Evolutionary conservation across 352 stramenopile species (phyloP), one percentile per base, ranked within the genome.

Genomic region (Phytophthora chlamydospora): DNA sequence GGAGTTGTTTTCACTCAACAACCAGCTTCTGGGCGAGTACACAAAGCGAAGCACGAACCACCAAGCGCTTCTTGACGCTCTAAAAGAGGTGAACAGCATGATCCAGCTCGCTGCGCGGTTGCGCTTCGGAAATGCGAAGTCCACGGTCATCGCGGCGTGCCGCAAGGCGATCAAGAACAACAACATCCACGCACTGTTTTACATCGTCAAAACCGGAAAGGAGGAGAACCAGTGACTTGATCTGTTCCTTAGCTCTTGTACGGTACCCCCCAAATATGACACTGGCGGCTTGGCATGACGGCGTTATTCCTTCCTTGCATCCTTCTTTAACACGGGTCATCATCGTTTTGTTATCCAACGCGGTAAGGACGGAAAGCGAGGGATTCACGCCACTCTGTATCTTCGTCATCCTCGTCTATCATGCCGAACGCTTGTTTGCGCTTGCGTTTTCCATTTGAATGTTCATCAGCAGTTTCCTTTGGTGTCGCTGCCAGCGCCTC

Each of bases 71-170:
- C 66, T 98, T n/a, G 84, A 90, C 27, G 78, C 86, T 32, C 74
- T 98, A 3, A 97, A 97, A 49, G 83, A 97, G 17, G 89, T 98
- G 10, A 98, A 98, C 63, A 81, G 76, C 43, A 96, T 95, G 78
- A 97, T 98, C 45, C 90, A 98, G 71, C 75, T 95, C 21, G 91
- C 91, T 4, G 84, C 91, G 11, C 82, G 87, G 4, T 73, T 98
- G 31, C 89, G 92, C 42, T 90, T 96, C 41, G 92, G 88, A 29
- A 84, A 83, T 29, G 77, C 88, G 17, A 97, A 97, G 74, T 81
- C 84, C 24, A 86, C 74, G 10, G 85, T 95, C 53, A 85, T 97
- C 35, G 70, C 88, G 10, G 86, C 85, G 35, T 95, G 86, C 52
- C 83, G 89, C 54, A 93, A 95, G 58, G 85, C 88, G 31, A 93